phyloP scores from a whole-genome alignment of 2,329 filamentous ascomycete genomes.

The Bertia moriformis region DNA sequence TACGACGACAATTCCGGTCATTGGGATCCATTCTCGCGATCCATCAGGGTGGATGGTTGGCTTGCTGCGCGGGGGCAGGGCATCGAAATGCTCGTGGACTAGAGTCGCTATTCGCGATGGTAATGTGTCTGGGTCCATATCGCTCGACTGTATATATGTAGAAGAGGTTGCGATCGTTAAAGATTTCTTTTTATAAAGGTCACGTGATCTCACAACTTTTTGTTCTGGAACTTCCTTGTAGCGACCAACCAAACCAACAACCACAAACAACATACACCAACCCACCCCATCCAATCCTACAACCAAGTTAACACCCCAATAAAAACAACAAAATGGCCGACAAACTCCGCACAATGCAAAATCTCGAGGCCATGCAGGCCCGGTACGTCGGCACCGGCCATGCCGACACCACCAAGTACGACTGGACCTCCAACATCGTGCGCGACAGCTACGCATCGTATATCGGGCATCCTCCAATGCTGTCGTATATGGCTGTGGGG shows the following conservation, averaged over 20 bases:
- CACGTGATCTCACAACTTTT: neutral
- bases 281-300: neutral
- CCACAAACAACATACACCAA: neutral
- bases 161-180: neutral
- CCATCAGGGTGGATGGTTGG: neutral
- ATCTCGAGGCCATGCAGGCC: slow-evolving; percentile 54
- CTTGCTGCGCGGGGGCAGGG: neutral
- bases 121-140: neutral
- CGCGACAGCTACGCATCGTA: slow-evolving; percentile 53
- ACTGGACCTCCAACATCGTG: slow-evolving; percentile 51
- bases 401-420: slow-evolving; percentile 27
- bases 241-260: neutral
- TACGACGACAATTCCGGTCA: neutral
- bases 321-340: slow-evolving; percentile 31
- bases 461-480: slow-evolving; percentile 47
- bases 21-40: slow-evolving; percentile 1
- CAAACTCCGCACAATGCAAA: slow-evolving; percentile 56
- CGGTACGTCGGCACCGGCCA: slow-evolving; percentile 57
- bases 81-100: slow-evolving; percentile 1
- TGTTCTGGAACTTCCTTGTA: neutral
- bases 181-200: neutral
- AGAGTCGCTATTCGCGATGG: neutral
- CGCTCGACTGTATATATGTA: neutral
- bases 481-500: slow-evolving; percentile 52
- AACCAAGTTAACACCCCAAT: neutral